Percentiles rank a stretch among this genome's conserved stretches.
phyloP scores from a whole-genome alignment of 2,329 filamentous ascomycete species.

The Phialocephala sp. region DNA sequence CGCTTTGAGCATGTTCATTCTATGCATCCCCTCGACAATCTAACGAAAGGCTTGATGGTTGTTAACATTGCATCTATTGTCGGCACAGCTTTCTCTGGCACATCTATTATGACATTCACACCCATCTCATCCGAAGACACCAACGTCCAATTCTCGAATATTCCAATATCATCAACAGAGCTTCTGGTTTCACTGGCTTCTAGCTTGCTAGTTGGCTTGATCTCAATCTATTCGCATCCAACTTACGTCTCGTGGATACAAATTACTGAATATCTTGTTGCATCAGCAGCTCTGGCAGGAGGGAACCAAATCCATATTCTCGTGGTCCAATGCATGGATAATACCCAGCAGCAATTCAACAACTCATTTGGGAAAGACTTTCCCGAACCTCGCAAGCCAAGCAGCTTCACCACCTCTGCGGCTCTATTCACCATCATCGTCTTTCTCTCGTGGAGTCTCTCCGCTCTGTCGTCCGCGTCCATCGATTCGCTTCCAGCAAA shows the following conservation, averaged over 20 bases:
- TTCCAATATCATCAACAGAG: constrained; percentile 18
- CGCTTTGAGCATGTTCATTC: constrained; percentile 25
- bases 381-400: constrained; percentile 16
- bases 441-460: constrained; percentile 14
- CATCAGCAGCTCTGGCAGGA: constrained; percentile 25
- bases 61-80: constrained; percentile 27
- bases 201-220: constrained; percentile 26
- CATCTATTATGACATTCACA: constrained; percentile 31
- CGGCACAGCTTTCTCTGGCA: constrained; percentile 30
- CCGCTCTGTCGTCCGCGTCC: constrained; percentile 12
- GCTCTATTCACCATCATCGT: constrained; percentile 20
- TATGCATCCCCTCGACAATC: constrained; percentile 11
- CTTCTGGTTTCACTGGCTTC: constrained; percentile 26
- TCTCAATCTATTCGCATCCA: constrained; percentile 28
- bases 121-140: constrained; percentile 31
- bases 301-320: constrained; percentile 20
- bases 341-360: constrained; percentile 12
- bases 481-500: constrained; percentile 19
- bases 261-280: constrained; percentile 26
- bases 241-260: constrained; percentile 32
- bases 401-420: constrained; percentile 15
- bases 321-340: constrained; percentile 13
- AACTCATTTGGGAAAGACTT: constrained; percentile 12
- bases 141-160: constrained; percentile 20
- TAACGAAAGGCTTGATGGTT: constrained; percentile 24